Evolutionary conservation across 768 basidiomycete species (phyloP), one percentile per base, ranked within the genome.

Genomic region (Rhodotorula taiwanensis): DNA sequence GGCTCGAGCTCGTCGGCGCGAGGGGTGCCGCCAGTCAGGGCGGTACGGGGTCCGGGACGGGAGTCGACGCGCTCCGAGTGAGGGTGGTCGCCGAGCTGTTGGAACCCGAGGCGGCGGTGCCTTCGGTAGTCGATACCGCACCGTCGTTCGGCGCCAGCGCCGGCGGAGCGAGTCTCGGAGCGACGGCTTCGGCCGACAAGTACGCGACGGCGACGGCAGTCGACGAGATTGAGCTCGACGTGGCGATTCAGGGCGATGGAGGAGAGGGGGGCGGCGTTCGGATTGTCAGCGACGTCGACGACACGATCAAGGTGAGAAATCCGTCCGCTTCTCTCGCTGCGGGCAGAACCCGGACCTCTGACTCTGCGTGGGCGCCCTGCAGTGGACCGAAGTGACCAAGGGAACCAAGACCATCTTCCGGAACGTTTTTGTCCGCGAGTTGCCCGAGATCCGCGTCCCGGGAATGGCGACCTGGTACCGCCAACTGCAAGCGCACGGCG

Each of bases 391-490:
- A 50, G 80, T 99, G n/a, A 72, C 86, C 9, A 79, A 80, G 5
- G 94, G 94, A 0, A 85, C 89, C 1, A 81, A 90, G 45, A 79
- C 84, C 2, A 85, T 89, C 6, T 95, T 97, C 75, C 81, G 85
- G 59, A 94, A 92, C 72, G 91, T 94, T 1, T 98, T 99, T 65
- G 90, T 50, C 21, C 86, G 86, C 71, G 87, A 89, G 57, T 74
- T 89, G 34, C 79, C 81, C 57, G 90, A 97, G 52, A 82, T 84
- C 39, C 77, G 86, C 47, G 87, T 67, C 3, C 61, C 58, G 11
- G 73, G 74, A n/a, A 75, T 76, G 73, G 56, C 71, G 15, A 58
- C 70, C 4, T 72, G 77, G 68, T 78, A 78, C 56, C 61, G 64
- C 6, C 44, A 45, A 7, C 65, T 77, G 58, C 55, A 55, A 4